Evolutionary conservation across 345 rosid genomes (phyloP).

Genomic region (Rhizophora mangle): DNA sequence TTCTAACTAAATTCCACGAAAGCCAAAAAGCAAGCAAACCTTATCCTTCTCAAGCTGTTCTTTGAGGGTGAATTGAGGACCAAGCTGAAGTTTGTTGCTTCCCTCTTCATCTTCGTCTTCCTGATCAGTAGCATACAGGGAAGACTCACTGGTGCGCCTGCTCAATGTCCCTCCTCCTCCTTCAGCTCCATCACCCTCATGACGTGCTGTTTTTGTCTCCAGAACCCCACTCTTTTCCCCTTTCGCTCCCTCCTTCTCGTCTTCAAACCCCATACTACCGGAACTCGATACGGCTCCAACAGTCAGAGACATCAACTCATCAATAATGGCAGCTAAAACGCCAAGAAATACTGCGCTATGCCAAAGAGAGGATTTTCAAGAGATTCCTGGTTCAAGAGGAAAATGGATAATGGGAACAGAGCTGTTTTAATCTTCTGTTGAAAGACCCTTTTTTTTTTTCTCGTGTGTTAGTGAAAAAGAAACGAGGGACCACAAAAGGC

Average conservation of each 20-base stretch:
- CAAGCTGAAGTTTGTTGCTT: constrained; percentile 43
- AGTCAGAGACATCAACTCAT: constrained; percentile 25
- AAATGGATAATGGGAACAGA: background rate
- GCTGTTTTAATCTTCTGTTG: background rate
- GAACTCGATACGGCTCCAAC: constrained; percentile 20
- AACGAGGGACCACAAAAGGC: background rate
- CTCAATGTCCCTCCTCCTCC: constrained; percentile 29
- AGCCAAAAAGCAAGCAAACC: constrained; percentile 23
- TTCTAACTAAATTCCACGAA: background rate
- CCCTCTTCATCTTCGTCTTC: constrained; percentile 60
- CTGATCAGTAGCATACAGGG: constrained; percentile 35
- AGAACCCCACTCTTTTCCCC: background rate
- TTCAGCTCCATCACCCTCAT: constrained; percentile 28
- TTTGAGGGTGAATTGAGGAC: constrained; percentile 73
- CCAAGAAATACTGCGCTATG: background rate
- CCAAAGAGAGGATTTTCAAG: background rate
- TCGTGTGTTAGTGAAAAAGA: background rate
- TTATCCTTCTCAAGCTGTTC: constrained; percentile 74
- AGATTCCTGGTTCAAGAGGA: background rate
- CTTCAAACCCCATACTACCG: constrained; percentile 52
- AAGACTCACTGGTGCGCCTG: constrained; percentile 41
- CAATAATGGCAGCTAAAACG: background rate
- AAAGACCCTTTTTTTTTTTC: background rate
- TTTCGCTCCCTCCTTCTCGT: constrained; percentile 15
- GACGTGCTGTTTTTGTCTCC: constrained; percentile 12